A percentile compares a stretch with the other conserved stretches of the same genome.
Conservation (phyloP, 2,329 filamentous ascomycete genomes). For the Simplicillium sp. region DNA sequence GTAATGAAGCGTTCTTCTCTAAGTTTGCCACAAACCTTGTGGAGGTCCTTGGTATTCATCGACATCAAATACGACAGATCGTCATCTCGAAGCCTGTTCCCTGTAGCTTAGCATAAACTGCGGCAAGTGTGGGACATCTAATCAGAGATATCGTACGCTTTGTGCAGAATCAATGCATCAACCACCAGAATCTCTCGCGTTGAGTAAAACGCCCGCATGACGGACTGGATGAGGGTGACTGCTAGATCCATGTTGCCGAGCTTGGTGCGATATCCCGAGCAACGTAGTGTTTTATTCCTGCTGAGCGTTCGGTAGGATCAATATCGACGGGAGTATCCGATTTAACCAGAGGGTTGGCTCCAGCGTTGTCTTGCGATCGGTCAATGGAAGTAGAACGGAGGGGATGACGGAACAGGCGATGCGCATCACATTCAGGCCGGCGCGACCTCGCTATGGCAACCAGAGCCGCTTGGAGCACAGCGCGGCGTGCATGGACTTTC, state of each 20-base stretch:
- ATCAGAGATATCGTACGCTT: slow-evolving; percentile 59
- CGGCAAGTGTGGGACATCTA: slow-evolving; percentile 27
- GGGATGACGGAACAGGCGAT: slow-evolving; percentile 9
- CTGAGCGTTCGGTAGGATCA: too few species aligned
- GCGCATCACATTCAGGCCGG: too few species aligned
- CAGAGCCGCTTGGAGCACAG: too few species aligned
- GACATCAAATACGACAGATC: slow-evolving; percentile 81
- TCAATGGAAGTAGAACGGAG: too few species aligned
- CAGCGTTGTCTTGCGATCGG: too few species aligned
- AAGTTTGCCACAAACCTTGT: slow-evolving; percentile 78
- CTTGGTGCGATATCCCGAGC: too few species aligned
- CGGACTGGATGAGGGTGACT: slow-evolving; percentile 76
- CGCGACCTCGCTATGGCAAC: too few species aligned
- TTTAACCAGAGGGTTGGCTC: too few species aligned
- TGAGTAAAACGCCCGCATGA: slow-evolving; percentile 78
- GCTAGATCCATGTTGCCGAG: slow-evolving; percentile 37
- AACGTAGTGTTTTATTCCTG: too few species aligned
- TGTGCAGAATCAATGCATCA: slow-evolving; percentile 79
- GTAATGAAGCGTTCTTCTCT: slow-evolving; percentile 78
- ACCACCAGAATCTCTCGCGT: slow-evolving; percentile 77
- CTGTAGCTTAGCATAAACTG: neutral
- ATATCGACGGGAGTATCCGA: too few species aligned
- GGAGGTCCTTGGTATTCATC: slow-evolving; percentile 85
- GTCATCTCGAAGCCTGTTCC: slow-evolving; percentile 72
- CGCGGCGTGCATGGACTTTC: too few species aligned